Percentiles rank a stretch among this genome's conserved stretches.
These are phyloP conservation scores for Rhodotorula sp. DNA, from an alignment of 1,284 basidiomycete genomes.

Conservation along the genomic window DNA sequence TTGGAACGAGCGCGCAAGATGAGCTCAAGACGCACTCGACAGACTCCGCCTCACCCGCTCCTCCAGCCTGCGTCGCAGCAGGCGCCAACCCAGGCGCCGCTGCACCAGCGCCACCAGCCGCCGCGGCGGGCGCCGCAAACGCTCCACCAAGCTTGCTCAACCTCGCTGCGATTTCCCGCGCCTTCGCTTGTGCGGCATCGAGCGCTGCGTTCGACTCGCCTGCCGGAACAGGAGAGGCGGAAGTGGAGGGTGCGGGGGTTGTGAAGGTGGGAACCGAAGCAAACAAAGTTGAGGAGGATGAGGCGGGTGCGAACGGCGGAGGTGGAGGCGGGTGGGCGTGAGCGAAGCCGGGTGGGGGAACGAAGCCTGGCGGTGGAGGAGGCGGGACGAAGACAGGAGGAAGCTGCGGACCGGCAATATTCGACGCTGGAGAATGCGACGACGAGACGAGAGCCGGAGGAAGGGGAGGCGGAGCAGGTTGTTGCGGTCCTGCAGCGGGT, in stretches of 20 bases:
- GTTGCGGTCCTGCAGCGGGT: conserved; percentile 48
- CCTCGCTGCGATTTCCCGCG: conserved; percentile 43
- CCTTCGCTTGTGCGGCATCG: conserved; percentile 42
- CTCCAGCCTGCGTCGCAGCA: background rate
- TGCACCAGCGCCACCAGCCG: background rate
- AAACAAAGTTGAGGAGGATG: background rate
- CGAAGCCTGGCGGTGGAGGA: conserved; percentile 17
- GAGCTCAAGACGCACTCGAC: conserved; percentile 9
- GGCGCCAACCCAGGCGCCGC: conserved; percentile 8
- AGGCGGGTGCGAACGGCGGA: conserved; percentile 46
- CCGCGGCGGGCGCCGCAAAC: conserved; percentile 4
- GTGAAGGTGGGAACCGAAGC: conserved; percentile 23
- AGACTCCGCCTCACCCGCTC: background rate
- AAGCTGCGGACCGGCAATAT: background rate
- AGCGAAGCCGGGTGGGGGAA: conserved; percentile 47
- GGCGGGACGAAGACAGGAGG: conserved; percentile 9
- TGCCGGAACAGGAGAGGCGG: conserved; percentile 68
- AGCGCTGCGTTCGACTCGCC: conserved; percentile 49
- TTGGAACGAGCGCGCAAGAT: too few species aligned
- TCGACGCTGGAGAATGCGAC: background rate
- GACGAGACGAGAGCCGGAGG: conserved; percentile 8
- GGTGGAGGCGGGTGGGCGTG: conserved; percentile 38
- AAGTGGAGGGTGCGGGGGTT: conserved; percentile 66
- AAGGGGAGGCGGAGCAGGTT: conserved; percentile 4
- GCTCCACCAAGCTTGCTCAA: conserved; percentile 37